Evolutionary conservation across 345 rosid species (phyloP), one percentile per base, ranked within the genome.

Genomic region (Mallotus nudiflorus): DNA sequence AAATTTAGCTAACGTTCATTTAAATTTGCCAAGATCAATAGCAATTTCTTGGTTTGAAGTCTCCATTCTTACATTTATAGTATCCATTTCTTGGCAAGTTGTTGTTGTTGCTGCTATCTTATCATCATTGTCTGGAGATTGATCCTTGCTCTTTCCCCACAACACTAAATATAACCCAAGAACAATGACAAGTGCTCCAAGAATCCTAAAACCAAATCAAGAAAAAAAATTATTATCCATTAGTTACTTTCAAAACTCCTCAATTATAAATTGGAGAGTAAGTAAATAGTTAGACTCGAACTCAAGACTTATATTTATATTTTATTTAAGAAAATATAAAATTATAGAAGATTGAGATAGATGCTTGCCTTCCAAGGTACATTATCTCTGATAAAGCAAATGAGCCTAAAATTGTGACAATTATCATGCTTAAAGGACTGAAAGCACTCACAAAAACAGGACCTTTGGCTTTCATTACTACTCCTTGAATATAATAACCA

Each of bases 91-190:
- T 15, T 45, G 1, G 9, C n/a, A n/a, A n/a, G n/a, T n/a, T n/a
- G 46, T 42, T 3, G 33, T n/a, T 3, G 33, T 9, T 39, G 18
- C 28, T 20, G 58, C 35, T 28, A 15, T 33, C 40, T 78, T 56
- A 10, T 71, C 65, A n/a, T 22, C 56, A 40, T 52, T 25, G 37
- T 42, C 22, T 49, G 28, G 50, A 22, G 64, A 48, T 66, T 77
- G 73, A 77, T 93, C 97, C 72, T 84, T 85, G 75, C 87, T 83
- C 65, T 89, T 88, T 6, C 96, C 96, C 98, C 97, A 93, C 31
- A 93, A 75, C 42, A 91, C 89, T 13, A 86, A 62, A 31, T 93
- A 90, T 14, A 93, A 79, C 11, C 98, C 98, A 20, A 76, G 53
- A 4, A 89, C 86, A 70, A 93, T 89, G 52, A 84, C 86, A 5